A percentile compares a stretch with the other conserved stretches of the same genome.
Conservation (phyloP, 169 alveolate genomes). For the Eimeria tenella region DNA sequence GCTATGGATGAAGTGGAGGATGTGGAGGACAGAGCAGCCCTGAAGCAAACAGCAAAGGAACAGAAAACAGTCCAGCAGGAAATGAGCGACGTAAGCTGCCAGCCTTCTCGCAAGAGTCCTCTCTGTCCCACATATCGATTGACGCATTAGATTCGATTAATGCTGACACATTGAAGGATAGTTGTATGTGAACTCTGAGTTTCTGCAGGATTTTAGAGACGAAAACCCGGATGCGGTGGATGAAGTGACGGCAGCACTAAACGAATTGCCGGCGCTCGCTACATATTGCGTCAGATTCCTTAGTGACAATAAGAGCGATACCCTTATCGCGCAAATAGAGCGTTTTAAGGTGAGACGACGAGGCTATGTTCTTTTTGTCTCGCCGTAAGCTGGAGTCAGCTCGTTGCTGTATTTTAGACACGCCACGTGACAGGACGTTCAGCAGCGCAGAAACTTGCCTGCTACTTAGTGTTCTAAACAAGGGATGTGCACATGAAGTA, state of each 20-base stretch:
- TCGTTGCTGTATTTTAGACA: too few species aligned
- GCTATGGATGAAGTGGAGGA: conserved; percentile 70
- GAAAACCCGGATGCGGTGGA: conserved; percentile 44
- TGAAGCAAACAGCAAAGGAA: conserved; percentile 34
- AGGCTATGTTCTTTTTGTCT: background rate
- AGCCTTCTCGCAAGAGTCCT: background rate
- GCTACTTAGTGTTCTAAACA: too few species aligned
- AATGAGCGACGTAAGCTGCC: conserved; percentile 6
- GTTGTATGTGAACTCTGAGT: background rate
- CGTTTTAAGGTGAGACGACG: conserved; percentile 64
- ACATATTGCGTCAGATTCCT: conserved; percentile 68
- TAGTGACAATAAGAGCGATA: conserved; percentile 52
- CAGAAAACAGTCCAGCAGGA: conserved; percentile 50
- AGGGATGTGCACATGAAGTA: too few species aligned
- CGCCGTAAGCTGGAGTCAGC: background rate
- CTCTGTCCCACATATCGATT: too few species aligned
- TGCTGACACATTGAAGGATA: background rate
- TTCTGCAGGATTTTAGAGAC: conserved; percentile 50
- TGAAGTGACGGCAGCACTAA: conserved; percentile 40
- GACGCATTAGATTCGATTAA: background rate
- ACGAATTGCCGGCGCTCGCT: conserved; percentile 64
- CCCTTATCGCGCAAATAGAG: conserved; percentile 53
- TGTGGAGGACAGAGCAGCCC: conserved; percentile 67
- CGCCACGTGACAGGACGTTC: too few species aligned
- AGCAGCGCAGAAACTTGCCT: too few species aligned